Percentiles rank a stretch among this genome's conserved stretches.
Evolutionary conservation across 78 protist genomes (phyloP).

Genomic region (Protostelium mycophagum): DNA sequence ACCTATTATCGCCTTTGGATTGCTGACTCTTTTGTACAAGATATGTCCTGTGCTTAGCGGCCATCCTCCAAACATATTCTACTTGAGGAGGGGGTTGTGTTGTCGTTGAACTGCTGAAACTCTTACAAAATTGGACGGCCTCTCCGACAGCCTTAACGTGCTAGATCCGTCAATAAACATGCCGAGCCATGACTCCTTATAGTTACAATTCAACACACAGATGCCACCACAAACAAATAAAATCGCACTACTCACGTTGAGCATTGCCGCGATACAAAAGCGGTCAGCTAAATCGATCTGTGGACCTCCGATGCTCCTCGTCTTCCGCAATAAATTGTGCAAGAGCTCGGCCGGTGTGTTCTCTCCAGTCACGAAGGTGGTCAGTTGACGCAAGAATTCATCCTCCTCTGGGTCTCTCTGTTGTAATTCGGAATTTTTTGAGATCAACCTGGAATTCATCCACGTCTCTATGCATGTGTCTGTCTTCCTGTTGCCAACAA

Average conservation of each 20-base stretch:
- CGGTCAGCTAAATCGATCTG: background rate
- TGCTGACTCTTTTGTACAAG: background rate
- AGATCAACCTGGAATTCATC: background rate
- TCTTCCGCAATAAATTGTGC: background rate
- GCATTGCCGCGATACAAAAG: background rate
- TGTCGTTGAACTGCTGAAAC: background rate
- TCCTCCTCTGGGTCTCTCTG: background rate
- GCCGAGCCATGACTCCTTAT: background rate
- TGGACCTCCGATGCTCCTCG: background rate
- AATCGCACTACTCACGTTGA: background rate
- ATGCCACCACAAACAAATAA: too few species aligned
- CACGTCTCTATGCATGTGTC: background rate
- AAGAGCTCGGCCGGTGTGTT: background rate
- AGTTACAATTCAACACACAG: too few species aligned
- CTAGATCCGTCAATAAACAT: background rate
- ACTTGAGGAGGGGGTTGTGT: background rate
- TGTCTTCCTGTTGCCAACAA: background rate
- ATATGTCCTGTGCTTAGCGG: background rate
- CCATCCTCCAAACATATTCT: background rate
- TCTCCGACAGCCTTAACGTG: background rate
- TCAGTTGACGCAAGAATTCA: background rate
- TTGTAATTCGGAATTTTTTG: background rate
- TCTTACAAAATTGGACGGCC: background rate
- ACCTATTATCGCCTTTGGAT: background rate
- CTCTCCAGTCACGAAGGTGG: background rate